These are phyloP conservation scores for Silene coronaria DNA, from an alignment of 179 eudicot species.

Conservation along the genomic window DNA sequence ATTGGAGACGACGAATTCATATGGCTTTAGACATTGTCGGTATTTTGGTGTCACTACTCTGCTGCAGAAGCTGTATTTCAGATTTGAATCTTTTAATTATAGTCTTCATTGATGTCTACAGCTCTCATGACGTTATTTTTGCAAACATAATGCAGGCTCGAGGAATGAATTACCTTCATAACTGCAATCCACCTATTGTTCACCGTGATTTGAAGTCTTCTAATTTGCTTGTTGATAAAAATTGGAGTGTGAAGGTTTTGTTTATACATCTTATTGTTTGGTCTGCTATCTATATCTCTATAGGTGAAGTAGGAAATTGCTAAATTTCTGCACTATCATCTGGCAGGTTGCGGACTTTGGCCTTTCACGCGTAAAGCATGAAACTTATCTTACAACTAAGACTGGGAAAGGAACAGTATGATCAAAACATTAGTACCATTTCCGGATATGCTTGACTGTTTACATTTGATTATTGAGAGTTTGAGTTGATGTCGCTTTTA, in stretches of 20 bases:
- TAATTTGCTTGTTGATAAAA: constrained; percentile 88
- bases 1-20: constrained; percentile 73
- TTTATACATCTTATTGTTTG: not conserved
- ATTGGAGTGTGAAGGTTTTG: constrained; percentile 91
- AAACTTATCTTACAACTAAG: constrained; percentile 70
- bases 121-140: no score
- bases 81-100: constrained; percentile 6
- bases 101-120: no score
- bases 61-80: not conserved
- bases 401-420: constrained; percentile 96
- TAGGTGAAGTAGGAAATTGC: constrained; percentile 1
- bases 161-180: constrained; percentile 96
- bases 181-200: constrained; percentile 73
- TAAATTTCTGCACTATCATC: constrained; percentile 2
- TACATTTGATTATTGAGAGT: not conserved
- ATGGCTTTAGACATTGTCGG: constrained; percentile 96
- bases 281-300: not conserved
- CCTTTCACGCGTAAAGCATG: constrained; percentile 88
- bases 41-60: constrained; percentile 18
- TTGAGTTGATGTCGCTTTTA: not conserved
- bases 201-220: constrained; percentile 97
- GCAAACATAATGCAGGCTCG: constrained; percentile 56
- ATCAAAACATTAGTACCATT: constrained; percentile 4
- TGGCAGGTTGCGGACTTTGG: constrained; percentile 96
- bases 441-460: not conserved